These are phyloP conservation scores for Azolla pinnata DNA, from an alignment of 75 land plant genomes.

Conservation along the genomic window DNA sequence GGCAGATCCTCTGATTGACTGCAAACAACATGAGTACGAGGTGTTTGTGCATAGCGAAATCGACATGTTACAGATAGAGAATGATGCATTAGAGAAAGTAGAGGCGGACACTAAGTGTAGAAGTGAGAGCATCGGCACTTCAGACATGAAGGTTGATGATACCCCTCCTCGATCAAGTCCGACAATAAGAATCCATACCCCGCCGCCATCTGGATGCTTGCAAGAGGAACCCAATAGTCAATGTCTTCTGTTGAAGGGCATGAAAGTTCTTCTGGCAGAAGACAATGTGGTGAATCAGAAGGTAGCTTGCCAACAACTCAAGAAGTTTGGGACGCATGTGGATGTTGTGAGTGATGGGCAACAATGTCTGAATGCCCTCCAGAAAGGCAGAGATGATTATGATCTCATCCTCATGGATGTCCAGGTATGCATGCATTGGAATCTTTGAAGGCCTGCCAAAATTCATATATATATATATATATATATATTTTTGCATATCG, in stretches of 20 bases:
- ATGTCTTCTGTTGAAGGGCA: constrained; percentile 10
- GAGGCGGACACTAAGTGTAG: constrained; percentile 6
- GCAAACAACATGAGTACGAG: not conserved
- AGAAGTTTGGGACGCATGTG: constrained; percentile 20
- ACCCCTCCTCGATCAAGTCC: constrained; percentile 5
- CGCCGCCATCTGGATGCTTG: not conserved
- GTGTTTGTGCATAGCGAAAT: constrained; percentile 1
- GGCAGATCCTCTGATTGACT: not conserved
- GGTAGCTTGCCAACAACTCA: constrained; percentile 26
- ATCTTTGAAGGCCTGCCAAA: too few species aligned
- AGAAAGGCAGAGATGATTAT: constrained; percentile 10
- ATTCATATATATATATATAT: too few species aligned
- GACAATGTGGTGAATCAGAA: constrained; percentile 25
- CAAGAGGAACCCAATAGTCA: not conserved
- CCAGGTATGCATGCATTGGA: too few species aligned
- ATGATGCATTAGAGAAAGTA: not conserved
- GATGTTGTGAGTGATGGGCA: constrained; percentile 24
- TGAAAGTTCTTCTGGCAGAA: constrained; percentile 23
- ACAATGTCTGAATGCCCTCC: constrained; percentile 18
- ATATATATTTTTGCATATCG: too few species aligned
- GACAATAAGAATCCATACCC: not conserved
- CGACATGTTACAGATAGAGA: not conserved
- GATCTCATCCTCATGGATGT: constrained; percentile 31
- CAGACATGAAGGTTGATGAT: not conserved
- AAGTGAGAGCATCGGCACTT: constrained; percentile 9